phyloP scores from a whole-genome alignment of 75 land plant genomes.

The Sequoia sempervirens region DNA sequence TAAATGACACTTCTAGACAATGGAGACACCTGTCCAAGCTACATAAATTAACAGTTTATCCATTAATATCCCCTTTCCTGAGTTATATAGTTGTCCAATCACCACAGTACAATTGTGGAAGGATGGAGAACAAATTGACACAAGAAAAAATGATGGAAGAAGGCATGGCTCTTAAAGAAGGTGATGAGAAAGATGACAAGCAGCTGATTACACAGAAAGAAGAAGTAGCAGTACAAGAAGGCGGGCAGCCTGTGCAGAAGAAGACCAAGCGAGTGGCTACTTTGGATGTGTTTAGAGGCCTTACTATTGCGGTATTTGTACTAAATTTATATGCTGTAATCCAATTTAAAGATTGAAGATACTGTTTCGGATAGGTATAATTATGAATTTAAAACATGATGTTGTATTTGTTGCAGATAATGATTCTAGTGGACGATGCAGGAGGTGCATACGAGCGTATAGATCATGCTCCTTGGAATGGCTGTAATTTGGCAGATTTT shows the following conservation, averaged over 20 bases:
- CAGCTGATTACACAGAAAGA: not conserved
- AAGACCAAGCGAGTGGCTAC: constrained; percentile 45
- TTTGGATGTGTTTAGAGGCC: constrained; percentile 63
- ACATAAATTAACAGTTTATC: no score
- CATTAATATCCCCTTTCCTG: no score
- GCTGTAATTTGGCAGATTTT: constrained; percentile 47
- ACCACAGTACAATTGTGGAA: not conserved
- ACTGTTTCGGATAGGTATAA: not conserved
- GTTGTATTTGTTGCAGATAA: no score
- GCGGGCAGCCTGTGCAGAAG: not conserved
- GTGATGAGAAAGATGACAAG: not conserved
- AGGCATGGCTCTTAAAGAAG: not conserved
- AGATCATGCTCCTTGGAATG: constrained; percentile 52
- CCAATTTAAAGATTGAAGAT: not conserved
- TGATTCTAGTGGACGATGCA: no score
- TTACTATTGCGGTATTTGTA: constrained; percentile 41
- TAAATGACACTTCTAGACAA: no score
- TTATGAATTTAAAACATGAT: not conserved
- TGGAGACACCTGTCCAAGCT: no score
- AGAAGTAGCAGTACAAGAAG: not conserved
- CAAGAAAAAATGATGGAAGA: not conserved
- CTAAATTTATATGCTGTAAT: no score
- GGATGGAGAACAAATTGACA: not conserved
- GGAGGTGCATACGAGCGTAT: not conserved
- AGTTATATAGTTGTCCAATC: not conserved